Conservation (phyloP, 768 basidiomycete species). For the Pisolithus tinctorius region DNA sequence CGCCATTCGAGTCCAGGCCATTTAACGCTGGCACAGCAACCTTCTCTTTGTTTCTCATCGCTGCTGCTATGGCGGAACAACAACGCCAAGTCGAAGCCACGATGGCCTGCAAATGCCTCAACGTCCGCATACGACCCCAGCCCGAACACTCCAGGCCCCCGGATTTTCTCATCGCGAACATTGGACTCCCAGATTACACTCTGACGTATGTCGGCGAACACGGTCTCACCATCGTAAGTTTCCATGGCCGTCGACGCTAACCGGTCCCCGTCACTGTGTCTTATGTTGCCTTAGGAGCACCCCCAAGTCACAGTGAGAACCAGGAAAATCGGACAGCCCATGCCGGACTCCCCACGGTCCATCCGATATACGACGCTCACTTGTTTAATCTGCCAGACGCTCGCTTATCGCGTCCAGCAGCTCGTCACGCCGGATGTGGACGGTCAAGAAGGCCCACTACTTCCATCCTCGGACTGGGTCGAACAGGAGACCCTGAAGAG, state of each 20-base stretch:
- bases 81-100: conserved; percentile 10
- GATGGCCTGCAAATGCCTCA: conserved; percentile 67
- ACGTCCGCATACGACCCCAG: conserved; percentile 48
- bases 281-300: conserved; percentile 42
- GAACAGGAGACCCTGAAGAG: conserved; percentile 68
- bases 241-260: neutral
- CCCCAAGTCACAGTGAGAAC: conserved; percentile 65
- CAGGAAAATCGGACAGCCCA: conserved; percentile 38
- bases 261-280: conserved; percentile 4
- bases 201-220: conserved; percentile 60
- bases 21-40: conserved; percentile 20
- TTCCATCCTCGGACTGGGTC: conserved; percentile 72
- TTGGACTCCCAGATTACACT: conserved; percentile 35
- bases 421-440: conserved; percentile 50
- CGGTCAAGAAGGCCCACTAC: conserved; percentile 53
- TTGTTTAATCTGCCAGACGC: conserved; percentile 60
- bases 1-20: conserved; percentile 11
- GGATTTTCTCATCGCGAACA: conserved; percentile 25
- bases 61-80: conserved; percentile 16
- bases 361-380: conserved; percentile 58
- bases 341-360: conserved; percentile 41
- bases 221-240: conserved; percentile 59
- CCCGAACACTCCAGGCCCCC: conserved; percentile 24
- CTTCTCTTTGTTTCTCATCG: conserved; percentile 13
- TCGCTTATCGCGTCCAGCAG: conserved; percentile 66